Conservation (phyloP, 352 stramenopile genomes). For the Peronospora destructor region DNA sequence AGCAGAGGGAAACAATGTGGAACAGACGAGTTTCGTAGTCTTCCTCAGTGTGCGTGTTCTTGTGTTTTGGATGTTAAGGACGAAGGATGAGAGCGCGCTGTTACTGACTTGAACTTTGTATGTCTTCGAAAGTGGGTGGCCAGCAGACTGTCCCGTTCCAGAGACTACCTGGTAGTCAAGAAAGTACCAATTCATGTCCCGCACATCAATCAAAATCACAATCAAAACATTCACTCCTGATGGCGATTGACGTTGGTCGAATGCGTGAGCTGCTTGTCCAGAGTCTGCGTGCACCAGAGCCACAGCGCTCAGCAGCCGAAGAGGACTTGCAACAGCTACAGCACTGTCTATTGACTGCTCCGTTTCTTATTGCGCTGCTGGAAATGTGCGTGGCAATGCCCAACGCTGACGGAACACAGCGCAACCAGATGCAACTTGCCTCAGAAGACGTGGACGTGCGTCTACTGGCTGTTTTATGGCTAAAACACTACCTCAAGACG, state of each 20-base stretch:
- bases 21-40: slow-evolving; percentile 27
- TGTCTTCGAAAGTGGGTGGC: slow-evolving; percentile 48
- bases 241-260: slow-evolving; percentile 19
- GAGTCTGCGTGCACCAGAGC: slow-evolving; percentile 36
- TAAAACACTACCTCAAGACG: slow-evolving; percentile 65
- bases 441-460: slow-evolving; percentile 43
- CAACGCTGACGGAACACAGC: slow-evolving; percentile 20
- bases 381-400: slow-evolving; percentile 39
- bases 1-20: slow-evolving; percentile 16
- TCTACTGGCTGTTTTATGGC: slow-evolving; percentile 64
- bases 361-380: slow-evolving; percentile 43
- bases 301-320: slow-evolving; percentile 44
- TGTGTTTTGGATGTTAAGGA: slow-evolving; percentile 29
- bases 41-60: slow-evolving; percentile 36
- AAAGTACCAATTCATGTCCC: neutral
- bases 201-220: neutral
- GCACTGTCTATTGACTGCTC: slow-evolving; percentile 18
- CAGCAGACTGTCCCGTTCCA: slow-evolving; percentile 21
- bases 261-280: slow-evolving; percentile 49
- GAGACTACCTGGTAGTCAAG: slow-evolving; percentile 6
- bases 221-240: slow-evolving; percentile 8
- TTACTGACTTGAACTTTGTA: slow-evolving; percentile 68
- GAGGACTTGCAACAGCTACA: slow-evolving; percentile 52
- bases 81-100: slow-evolving; percentile 14
- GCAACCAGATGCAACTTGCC: slow-evolving; percentile 22